Base-by-base conservation (phyloP, 306 rosid species). In the Cicer pinnatifidum region DNA sequence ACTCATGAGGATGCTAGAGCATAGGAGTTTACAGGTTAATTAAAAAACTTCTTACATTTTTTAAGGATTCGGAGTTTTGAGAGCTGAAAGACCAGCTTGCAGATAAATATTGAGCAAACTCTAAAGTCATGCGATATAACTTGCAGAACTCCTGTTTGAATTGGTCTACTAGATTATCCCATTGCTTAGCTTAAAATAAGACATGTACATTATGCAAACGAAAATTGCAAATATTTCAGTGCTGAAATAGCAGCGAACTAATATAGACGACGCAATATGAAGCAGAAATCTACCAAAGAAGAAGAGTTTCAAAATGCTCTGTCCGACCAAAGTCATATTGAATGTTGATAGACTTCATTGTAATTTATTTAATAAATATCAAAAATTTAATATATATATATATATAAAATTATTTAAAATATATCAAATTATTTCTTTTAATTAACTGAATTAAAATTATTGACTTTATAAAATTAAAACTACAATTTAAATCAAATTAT, bases 81-180 rank as follows among this genome's bases (percentile, higher is more conserved):
- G 86, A 72, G 99, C 96, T 43, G 99, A 94, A 46, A 94, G 86
- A 62, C 99, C 97, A 40, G 96, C 97, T 88, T 91, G 97, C 63
- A 94, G 84, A 81, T 89, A 94, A 65, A 94, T 94, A 78, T 88
- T 88, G 38, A 94, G 91, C 84, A 94, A 80, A 67, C 82, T 90
- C 97, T 23, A 87, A 86, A 6, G 97, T 90, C 97, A 90, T 90
- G 88, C 99, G 95, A 78, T 94, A 90, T 82, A 94, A 84, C 83
- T 89, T 94, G 90, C 97, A 94, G 86, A 94, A 94, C 80, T 94
- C 99, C 84, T 88, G 96, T 81, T 86, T 91, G 78, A 94, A 94
- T 78, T 82, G 96, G 67, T 90, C 89, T 57, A 87, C 97, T 48
- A 94, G 88, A 84, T 68, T 70, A 83, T 91, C 90, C 99, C 99